Percentiles rank a stretch among this genome's conserved stretches.
Conservation (phyloP, 257 asterid genomes). For the Solanum megistacrolobum region DNA sequence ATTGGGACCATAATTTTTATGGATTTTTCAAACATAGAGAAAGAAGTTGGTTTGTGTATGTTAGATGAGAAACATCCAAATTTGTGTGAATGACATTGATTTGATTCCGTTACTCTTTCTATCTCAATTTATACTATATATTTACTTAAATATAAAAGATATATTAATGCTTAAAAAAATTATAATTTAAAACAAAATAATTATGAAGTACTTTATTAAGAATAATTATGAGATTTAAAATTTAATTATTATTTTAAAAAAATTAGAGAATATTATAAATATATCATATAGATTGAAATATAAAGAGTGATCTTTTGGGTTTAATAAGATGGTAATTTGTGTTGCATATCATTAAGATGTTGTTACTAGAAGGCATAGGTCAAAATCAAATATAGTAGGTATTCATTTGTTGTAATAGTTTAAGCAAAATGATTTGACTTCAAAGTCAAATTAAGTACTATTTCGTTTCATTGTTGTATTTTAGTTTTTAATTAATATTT, state of each 20-base stretch:
- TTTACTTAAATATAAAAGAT: background rate
- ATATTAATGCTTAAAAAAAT: background rate
- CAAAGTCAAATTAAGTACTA: background rate
- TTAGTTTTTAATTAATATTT: background rate
- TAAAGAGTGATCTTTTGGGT: background rate
- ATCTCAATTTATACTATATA: background rate
- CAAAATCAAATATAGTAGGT: background rate
- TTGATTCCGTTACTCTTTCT: background rate
- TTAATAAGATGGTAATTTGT: background rate
- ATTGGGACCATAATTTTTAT: background rate
- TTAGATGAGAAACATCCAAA: background rate
- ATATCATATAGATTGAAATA: background rate
- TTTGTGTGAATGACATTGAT: background rate
- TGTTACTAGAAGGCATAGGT: background rate
- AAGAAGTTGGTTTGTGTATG: background rate
- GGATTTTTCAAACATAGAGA: background rate
- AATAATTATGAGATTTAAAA: too few relatives aligned
- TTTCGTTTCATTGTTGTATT: background rate
- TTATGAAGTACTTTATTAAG: background rate
- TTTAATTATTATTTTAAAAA: too few relatives aligned
- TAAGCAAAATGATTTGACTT: background rate
- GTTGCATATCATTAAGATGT: background rate
- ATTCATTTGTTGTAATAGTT: background rate
- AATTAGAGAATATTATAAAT: background rate
- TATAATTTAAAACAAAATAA: background rate